phyloP scores from a whole-genome alignment of 2,329 filamentous ascomycete genomes.

The Simplicillium aogashimaense region DNA sequence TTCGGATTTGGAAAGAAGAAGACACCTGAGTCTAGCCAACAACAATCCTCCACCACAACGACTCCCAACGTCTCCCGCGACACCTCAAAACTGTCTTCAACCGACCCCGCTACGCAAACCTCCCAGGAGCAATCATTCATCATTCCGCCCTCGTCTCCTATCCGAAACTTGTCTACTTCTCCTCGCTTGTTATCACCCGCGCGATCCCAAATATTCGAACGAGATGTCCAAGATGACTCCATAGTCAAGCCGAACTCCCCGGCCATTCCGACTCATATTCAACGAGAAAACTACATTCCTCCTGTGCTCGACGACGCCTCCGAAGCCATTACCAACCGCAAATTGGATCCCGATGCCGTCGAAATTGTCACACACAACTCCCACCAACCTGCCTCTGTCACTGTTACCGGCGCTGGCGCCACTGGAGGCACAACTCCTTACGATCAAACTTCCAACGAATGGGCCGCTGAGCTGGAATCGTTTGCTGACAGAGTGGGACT shows the following conservation, averaged over 20 bases:
- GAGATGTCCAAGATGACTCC: slow-evolving; percentile 78
- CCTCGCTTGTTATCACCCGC: slow-evolving; percentile 72
- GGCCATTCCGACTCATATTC: slow-evolving; percentile 86
- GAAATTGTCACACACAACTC: slow-evolving; percentile 84
- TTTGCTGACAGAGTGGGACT: slow-evolving; percentile 35
- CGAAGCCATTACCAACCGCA: slow-evolving; percentile 79
- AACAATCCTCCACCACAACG: too few species aligned
- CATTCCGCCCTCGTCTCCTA: slow-evolving; percentile 52
- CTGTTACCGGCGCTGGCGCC: slow-evolving; percentile 44
- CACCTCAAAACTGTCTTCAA: slow-evolving; percentile 26
- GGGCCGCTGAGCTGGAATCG: slow-evolving; percentile 48
- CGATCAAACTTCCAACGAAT: slow-evolving; percentile 34
- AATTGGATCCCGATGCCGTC: slow-evolving; percentile 77
- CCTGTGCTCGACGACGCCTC: slow-evolving; percentile 85
- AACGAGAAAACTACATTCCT: slow-evolving; percentile 90
- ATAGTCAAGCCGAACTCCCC: slow-evolving; percentile 61
- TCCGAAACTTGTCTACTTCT: slow-evolving; percentile 57
- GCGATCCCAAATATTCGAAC: slow-evolving; percentile 78
- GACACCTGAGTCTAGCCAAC: slow-evolving; percentile 11
- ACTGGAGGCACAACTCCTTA: slow-evolving; percentile 18
- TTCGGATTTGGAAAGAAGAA: slow-evolving; percentile 57
- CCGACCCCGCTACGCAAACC: slow-evolving; percentile 23
- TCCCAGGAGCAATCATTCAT: slow-evolving; percentile 31
- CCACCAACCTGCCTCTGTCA: slow-evolving; percentile 68
- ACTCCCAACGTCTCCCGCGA: too few species aligned